A percentile compares a stretch with the other conserved stretches of the same genome.
These are phyloP conservation scores for Grosmannia clavigera DNA, from an alignment of 2,329 filamentous ascomycete species.

Conservation along the genomic window DNA sequence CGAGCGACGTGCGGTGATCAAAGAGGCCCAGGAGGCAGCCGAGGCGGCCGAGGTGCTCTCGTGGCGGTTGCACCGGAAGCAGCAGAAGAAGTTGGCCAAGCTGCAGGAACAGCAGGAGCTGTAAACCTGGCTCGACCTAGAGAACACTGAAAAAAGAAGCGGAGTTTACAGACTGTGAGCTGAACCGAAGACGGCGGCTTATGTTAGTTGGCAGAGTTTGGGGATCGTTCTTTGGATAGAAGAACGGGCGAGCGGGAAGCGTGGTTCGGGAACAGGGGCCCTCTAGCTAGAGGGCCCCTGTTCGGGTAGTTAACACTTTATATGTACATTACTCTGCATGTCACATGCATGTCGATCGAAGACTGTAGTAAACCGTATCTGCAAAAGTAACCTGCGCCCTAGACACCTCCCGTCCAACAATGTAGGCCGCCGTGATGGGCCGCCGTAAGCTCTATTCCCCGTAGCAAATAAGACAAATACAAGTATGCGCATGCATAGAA, in stretches of 20 bases:
- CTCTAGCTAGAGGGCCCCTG: neutral
- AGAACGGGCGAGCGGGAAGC: neutral
- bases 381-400: neutral
- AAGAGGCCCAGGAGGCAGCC: conserved; percentile 12
- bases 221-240: neutral
- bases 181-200: neutral
- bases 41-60: conserved; percentile 1
- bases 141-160: neutral
- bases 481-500: neutral
- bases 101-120: neutral
- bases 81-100: neutral
- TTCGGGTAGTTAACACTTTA: neutral
- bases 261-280: neutral
- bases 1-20: conserved; percentile 31
- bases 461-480: neutral
- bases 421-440: neutral
- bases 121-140: neutral
- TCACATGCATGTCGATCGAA: neutral
- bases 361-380: neutral
- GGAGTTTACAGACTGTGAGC: too few relatives aligned
- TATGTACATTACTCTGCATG: neutral
- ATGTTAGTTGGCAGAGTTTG: neutral
- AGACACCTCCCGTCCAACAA: neutral
- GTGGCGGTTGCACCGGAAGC: conserved; percentile 6
- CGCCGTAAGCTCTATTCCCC: neutral